Evolutionary conservation across 2,329 filamentous ascomycete species (phyloP).

Genomic region (Ophiostoma ips): DNA sequence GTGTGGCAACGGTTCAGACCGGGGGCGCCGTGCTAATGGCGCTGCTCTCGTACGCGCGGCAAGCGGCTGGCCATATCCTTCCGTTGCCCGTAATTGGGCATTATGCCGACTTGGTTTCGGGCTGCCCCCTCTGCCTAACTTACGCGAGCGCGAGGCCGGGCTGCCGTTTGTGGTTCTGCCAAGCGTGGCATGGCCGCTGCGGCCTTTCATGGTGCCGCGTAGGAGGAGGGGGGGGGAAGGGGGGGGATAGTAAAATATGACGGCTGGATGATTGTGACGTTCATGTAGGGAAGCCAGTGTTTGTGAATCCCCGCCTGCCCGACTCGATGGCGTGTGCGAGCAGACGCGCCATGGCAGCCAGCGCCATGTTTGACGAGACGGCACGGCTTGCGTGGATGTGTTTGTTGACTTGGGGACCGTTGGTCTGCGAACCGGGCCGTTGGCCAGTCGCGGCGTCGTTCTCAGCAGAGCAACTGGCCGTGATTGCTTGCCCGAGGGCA

Average conservation of each 20-base stretch:
- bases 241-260: too few species aligned
- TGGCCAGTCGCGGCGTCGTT: not conserved
- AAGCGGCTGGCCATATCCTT: not conserved
- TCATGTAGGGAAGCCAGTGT: too few species aligned
- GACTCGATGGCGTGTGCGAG: too few species aligned
- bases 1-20: not conserved
- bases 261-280: too few species aligned
- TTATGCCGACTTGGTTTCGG: not conserved
- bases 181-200: not conserved
- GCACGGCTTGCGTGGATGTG: not conserved
- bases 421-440: not conserved
- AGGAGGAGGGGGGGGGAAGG: not conserved
- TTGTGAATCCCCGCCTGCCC: too few species aligned
- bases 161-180: not conserved
- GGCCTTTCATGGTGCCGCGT: not conserved
- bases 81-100: not conserved
- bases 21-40: not conserved
- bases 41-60: not conserved
- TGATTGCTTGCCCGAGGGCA: not conserved
- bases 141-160: not conserved
- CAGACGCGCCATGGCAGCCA: not conserved
- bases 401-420: slow-evolving; percentile 8
- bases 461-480: not conserved
- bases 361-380: not conserved
- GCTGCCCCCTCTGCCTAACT: not conserved